Percentiles rank a stretch among this genome's conserved stretches.
These are phyloP conservation scores for Ganoderma lucidum DNA, from an alignment of 1,284 basidiomycete genomes.

Conservation along the genomic window DNA sequence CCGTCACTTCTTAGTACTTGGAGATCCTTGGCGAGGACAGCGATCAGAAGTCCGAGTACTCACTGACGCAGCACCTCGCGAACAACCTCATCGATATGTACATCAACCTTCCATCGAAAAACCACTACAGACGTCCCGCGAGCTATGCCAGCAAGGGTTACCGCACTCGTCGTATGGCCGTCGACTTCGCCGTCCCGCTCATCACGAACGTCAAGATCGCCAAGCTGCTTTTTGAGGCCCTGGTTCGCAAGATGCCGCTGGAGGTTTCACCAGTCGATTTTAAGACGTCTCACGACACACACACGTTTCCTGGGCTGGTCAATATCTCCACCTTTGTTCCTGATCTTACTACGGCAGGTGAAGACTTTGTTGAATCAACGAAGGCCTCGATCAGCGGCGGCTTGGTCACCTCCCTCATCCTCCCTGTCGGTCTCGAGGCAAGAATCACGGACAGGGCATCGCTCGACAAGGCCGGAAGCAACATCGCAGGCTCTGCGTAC, in stretches of 20 bases:
- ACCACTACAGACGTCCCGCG: slow-evolving; percentile 96
- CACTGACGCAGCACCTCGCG: slow-evolving; percentile 92
- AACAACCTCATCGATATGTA: slow-evolving; percentile 99
- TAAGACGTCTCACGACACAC: slow-evolving; percentile 93
- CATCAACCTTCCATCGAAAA: slow-evolving; percentile 99
- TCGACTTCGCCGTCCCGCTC: slow-evolving; percentile 97
- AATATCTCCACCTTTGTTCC: slow-evolving; percentile 94
- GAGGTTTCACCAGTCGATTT: slow-evolving; percentile 93
- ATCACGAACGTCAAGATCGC: slow-evolving; percentile 99
- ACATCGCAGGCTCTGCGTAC: slow-evolving; percentile 70
- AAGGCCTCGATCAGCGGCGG: slow-evolving; percentile 88
- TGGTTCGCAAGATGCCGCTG: slow-evolving; percentile 88
- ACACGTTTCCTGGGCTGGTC: slow-evolving; percentile 93
- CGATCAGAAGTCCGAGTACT: slow-evolving; percentile 94
- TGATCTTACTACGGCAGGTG: slow-evolving; percentile 65
- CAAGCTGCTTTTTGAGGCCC: slow-evolving; percentile 95
- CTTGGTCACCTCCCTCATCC: slow-evolving; percentile 85
- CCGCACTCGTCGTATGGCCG: slow-evolving; percentile 97
- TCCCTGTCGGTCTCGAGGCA: slow-evolving; percentile 73
- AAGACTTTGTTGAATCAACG: slow-evolving; percentile 75
- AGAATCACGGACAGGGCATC: slow-evolving; percentile 73
- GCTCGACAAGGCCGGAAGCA: slow-evolving; percentile 75
- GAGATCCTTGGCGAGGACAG: slow-evolving; percentile 85
- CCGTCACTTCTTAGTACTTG: slow-evolving; percentile 64
- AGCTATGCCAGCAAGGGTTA: slow-evolving; percentile 98